A percentile compares a stretch with the other conserved stretches of the same genome.
Evolutionary conservation across 768 basidiomycete genomes (phyloP).

Genomic region (Fomitopsis serialis): DNA sequence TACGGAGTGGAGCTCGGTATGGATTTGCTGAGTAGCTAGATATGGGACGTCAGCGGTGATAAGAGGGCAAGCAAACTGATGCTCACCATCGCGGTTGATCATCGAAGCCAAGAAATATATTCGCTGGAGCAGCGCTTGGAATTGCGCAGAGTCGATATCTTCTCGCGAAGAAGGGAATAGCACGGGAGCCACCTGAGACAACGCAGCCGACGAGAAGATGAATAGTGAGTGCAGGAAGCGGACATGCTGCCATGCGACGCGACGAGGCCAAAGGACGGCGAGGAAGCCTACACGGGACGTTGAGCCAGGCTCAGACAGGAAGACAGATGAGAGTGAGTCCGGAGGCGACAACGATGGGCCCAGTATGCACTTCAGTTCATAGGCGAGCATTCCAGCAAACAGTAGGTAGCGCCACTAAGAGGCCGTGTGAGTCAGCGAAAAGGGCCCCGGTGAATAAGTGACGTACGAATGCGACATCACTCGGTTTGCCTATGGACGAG

Average conservation of each 20-base stretch:
- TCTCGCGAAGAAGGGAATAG: conserved; percentile 39
- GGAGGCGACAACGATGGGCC: conserved; percentile 39
- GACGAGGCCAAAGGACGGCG: conserved; percentile 47
- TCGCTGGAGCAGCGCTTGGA: conserved; percentile 17
- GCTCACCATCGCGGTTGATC: conserved; percentile 51
- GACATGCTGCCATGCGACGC: conserved; percentile 74
- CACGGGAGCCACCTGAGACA: conserved; percentile 65
- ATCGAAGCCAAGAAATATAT: conserved; percentile 29
- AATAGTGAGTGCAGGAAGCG: conserved; percentile 74
- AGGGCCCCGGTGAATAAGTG: not conserved
- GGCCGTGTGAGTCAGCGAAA: not conserved
- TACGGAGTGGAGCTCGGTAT: conserved; percentile 50
- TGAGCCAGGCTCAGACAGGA: conserved; percentile 19
- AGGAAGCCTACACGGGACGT: conserved; percentile 24
- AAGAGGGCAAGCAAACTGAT: too few species aligned
- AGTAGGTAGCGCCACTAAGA: conserved; percentile 75
- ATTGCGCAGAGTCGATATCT: not conserved
- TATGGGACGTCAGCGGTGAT: too few species aligned
- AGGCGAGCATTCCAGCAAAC: conserved; percentile 54
- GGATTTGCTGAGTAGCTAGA: conserved; percentile 46
- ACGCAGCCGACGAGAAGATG: conserved; percentile 66
- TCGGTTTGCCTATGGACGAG: conserved; percentile 55
- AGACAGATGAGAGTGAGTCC: conserved; percentile 19
- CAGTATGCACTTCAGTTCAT: conserved; percentile 63
- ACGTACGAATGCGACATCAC: conserved; percentile 61